Conservation (phyloP, 495 filamentous ascomycete genomes). For the Neurospora cerealis region DNA sequence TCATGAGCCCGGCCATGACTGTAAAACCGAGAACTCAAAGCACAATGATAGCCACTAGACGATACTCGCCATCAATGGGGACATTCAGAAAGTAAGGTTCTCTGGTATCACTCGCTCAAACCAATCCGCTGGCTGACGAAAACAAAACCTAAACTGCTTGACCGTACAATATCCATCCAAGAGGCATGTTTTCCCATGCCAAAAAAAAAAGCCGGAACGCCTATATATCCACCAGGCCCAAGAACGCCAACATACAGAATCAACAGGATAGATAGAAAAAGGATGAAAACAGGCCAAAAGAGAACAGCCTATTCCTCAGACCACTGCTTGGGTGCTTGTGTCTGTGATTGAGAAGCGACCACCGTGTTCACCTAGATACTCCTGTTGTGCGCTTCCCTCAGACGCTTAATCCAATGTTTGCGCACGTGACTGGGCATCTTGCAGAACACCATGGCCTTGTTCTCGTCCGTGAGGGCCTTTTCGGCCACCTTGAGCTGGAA, state of each 20-base stretch:
- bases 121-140: neutral
- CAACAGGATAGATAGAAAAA: neutral
- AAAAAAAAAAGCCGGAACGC: neutral
- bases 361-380: constrained; percentile 13
- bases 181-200: neutral
- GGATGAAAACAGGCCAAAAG: neutral
- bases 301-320: neutral
- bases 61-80: neutral
- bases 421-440: constrained; percentile 38
- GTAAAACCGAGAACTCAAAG: neutral
- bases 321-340: neutral
- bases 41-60: neutral
- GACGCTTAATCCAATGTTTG: constrained; percentile 36
- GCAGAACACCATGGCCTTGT: constrained; percentile 44
- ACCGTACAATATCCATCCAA: neutral
- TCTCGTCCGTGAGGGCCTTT: constrained; percentile 40
- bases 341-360: neutral
- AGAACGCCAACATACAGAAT: neutral
- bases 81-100: neutral
- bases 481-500: constrained; percentile 43
- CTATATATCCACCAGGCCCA: neutral
- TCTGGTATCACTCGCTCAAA: neutral
- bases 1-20: neutral
- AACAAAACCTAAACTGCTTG: neutral
- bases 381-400: constrained; percentile 37